A percentile compares a stretch with the other conserved stretches of the same genome.
Conservation (phyloP, 768 basidiomycete genomes). For the button mushroom (Agaricus bisporus) region DNA sequence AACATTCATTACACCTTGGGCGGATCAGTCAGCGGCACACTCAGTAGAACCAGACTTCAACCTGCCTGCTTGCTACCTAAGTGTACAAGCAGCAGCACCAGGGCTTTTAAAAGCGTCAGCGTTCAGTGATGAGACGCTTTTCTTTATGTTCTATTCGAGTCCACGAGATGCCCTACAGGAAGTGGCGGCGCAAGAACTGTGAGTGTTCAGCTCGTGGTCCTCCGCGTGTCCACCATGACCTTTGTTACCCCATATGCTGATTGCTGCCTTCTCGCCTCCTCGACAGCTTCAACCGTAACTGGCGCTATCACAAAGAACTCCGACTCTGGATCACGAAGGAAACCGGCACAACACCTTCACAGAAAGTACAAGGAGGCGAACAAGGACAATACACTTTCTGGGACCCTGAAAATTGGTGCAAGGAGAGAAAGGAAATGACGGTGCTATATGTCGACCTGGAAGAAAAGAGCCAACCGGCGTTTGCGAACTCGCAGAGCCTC, state of each 20-base stretch:
- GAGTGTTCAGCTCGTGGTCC: slow-evolving; percentile 28
- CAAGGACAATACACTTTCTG: slow-evolving; percentile 88
- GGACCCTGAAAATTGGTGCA: slow-evolving; percentile 76
- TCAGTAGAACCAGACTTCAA: slow-evolving; percentile 90
- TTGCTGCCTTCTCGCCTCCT: slow-evolving; percentile 9
- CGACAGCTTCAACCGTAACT: slow-evolving; percentile 84
- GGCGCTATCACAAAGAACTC: slow-evolving; percentile 93
- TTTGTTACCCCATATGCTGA: slow-evolving; percentile 1
- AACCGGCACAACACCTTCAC: slow-evolving; percentile 66
- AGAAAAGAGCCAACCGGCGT: slow-evolving; percentile 64
- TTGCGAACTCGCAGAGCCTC: slow-evolving; percentile 38
- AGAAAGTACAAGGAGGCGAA: slow-evolving; percentile 77
- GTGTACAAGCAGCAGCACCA: slow-evolving; percentile 82
- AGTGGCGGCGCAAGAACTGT: slow-evolving; percentile 93
- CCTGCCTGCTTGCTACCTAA: slow-evolving; percentile 82
- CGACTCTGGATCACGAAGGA: slow-evolving; percentile 86
- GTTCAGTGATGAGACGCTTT: slow-evolving; percentile 94
- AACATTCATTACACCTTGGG: slow-evolving; percentile 95
- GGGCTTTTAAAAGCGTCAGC: slow-evolving; percentile 73
- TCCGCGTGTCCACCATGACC: slow-evolving; percentile 4
- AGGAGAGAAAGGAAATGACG: slow-evolving; percentile 73
- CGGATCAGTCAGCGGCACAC: slow-evolving; percentile 80
- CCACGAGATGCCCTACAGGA: slow-evolving; percentile 92
- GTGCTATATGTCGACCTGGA: slow-evolving; percentile 71
- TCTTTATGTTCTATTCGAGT: slow-evolving; percentile 97